Conservation (phyloP, 1,284 basidiomycete species). For the Apiotrichum montevideense region DNA sequence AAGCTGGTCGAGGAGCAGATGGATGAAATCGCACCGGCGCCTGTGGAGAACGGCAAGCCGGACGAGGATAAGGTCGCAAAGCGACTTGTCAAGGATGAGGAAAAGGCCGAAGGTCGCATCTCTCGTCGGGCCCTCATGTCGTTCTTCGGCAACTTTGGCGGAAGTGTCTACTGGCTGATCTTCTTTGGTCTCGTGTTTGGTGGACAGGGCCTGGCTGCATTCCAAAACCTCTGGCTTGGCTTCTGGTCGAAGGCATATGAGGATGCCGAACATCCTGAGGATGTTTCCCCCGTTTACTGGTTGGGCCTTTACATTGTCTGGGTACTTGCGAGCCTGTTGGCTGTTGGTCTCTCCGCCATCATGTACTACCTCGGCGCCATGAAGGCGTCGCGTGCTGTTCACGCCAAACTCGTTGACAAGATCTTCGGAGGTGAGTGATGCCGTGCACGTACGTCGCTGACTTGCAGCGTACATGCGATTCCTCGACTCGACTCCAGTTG, state of each 20-base stretch:
- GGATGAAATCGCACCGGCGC: conserved; percentile 28
- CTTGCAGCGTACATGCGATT: conserved; percentile 53
- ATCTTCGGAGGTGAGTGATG: conserved; percentile 48
- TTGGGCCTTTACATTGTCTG: conserved; percentile 51
- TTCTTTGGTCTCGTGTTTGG: conserved; percentile 34
- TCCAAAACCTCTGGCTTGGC: conserved; percentile 57
- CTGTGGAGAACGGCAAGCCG: conserved; percentile 27
- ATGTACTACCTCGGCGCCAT: conserved; percentile 49
- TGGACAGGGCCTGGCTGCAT: conserved; percentile 40
- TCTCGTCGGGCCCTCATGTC: conserved; percentile 47
- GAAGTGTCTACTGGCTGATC: conserved; percentile 46
- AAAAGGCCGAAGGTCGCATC: conserved; percentile 56
- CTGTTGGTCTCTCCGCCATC: conserved; percentile 38
- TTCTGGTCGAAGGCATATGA: conserved; percentile 58
- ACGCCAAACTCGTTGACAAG: conserved; percentile 54
- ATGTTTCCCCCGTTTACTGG: conserved; percentile 47
- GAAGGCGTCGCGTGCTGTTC: conserved; percentile 56
- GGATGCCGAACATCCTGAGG: conserved; percentile 25
- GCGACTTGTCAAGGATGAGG: conserved; percentile 55
- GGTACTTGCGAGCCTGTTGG: conserved; percentile 29
- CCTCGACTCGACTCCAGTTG: conserved; percentile 57
- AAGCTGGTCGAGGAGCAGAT: conserved; percentile 25
- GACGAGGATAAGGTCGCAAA: conserved; percentile 16
- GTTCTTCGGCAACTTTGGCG: conserved; percentile 46
- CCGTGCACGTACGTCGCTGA: background rate